Evolutionary conservation across 139 green algal genomes (phyloP).

Genomic region (Coelastrella sp.): DNA sequence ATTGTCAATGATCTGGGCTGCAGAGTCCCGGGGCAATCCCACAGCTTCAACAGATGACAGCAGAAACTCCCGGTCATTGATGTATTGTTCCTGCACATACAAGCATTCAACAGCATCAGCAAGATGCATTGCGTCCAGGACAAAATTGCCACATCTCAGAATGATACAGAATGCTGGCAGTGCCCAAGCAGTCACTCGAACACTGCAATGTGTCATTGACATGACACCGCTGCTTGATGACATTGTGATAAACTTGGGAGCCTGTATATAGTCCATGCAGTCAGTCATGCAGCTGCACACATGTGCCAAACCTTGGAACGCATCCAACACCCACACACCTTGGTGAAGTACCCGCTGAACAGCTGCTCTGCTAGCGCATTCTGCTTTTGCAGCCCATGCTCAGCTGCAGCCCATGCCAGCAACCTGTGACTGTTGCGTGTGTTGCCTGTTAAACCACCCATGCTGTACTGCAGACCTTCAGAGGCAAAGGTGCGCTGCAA

Average conservation of each 20-base stretch:
- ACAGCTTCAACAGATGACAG: conserved; percentile 22
- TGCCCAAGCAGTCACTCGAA: no score
- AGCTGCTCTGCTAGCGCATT: conserved; percentile 43
- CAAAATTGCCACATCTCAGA: not conserved
- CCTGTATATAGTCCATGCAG: no score
- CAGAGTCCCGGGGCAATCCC: not conserved
- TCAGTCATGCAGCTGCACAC: no score
- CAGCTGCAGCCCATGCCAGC: conserved; percentile 35
- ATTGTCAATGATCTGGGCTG: conserved; percentile 6
- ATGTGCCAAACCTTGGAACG: no score
- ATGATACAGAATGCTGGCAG: not conserved
- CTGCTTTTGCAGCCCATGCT: conserved; percentile 36
- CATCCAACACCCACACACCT: not conserved
- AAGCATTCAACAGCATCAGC: not conserved
- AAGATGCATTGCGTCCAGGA: not conserved
- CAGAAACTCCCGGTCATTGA: conserved; percentile 41
- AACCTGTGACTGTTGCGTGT: conserved; percentile 45
- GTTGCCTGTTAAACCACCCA: conserved; percentile 43
- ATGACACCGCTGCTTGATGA: no score
- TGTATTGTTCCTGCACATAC: conserved; percentile 31
- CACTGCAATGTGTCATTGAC: no score
- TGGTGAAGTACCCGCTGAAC: conserved; percentile 41
- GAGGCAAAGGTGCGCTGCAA: conserved; percentile 36
- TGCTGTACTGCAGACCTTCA: conserved; percentile 44
- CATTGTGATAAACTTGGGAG: no score